Evolutionary conservation across 2,329 filamentous ascomycete species (phyloP).

Genomic region (Aspergillus sp.): DNA sequence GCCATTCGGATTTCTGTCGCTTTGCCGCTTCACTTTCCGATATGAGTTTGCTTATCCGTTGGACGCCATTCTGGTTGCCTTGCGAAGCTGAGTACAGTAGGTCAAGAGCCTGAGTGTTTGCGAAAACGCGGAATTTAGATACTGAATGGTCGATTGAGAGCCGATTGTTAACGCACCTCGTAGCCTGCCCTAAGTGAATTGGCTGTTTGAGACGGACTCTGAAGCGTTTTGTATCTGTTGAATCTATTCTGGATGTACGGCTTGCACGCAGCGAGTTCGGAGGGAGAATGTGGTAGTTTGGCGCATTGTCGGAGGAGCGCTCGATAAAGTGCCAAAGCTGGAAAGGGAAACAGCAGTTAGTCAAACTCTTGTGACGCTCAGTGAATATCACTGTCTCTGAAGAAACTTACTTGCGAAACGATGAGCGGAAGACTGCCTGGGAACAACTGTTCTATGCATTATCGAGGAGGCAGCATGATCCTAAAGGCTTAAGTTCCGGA

Average conservation of each 20-base stretch:
- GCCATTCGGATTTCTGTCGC: slow-evolving; percentile 23
- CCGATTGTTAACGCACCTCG: slow-evolving; percentile 31
- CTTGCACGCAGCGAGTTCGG: slow-evolving; percentile 28
- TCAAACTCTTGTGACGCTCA: too few relatives aligned
- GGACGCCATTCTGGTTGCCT: slow-evolving; percentile 27
- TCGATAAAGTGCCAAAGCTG: slow-evolving; percentile 49
- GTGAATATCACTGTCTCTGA: neutral
- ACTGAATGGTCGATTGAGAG: neutral
- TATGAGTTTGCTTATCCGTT: slow-evolving; percentile 31
- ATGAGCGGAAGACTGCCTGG: slow-evolving; percentile 41
- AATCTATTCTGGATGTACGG: slow-evolving; percentile 41
- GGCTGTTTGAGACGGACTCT: slow-evolving; percentile 41
- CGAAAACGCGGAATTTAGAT: slow-evolving; percentile 8
- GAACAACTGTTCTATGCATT: slow-evolving; percentile 42
- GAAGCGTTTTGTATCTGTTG: slow-evolving; percentile 38
- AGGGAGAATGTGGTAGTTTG: slow-evolving; percentile 27
- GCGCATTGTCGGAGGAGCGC: slow-evolving; percentile 47
- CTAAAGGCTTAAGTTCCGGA: neutral
- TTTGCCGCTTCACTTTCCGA: slow-evolving; percentile 25
- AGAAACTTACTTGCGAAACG: slow-evolving; percentile 46
- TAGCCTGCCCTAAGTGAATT: slow-evolving; percentile 47
- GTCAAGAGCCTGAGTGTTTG: slow-evolving; percentile 37
- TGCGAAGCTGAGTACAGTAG: slow-evolving; percentile 36
- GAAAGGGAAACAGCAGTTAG: neutral
- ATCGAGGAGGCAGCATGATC: slow-evolving; percentile 10